Evolutionary conservation across 495 filamentous ascomycete genomes (phyloP).

Genomic region (Massariosphaeria phaeospora): DNA sequence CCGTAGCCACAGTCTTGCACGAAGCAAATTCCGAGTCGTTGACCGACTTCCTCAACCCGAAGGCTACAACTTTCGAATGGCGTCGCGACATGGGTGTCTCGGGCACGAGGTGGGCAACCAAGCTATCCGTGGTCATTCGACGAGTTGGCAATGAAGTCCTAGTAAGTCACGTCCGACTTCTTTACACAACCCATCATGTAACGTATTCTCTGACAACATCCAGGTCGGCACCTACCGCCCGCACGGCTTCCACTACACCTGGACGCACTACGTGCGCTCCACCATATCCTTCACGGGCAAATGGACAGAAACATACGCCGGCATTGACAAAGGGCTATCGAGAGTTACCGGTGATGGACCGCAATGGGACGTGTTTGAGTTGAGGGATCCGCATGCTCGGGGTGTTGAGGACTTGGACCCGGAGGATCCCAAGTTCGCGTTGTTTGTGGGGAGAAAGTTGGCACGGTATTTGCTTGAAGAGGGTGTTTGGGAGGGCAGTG

Average conservation of each 20-base stretch:
- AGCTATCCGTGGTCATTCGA: constrained; percentile 1
- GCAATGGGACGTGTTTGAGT: neutral
- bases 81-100: neutral
- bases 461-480: neutral
- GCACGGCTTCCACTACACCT: neutral
- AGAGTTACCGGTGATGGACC: neutral
- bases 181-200: neutral
- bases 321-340: neutral
- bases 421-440: neutral
- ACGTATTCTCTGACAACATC: neutral
- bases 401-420: neutral
- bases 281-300: constrained; percentile 1
- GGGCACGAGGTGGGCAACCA: neutral
- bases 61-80: constrained; percentile 6
- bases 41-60: constrained; percentile 1
- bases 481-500: neutral
- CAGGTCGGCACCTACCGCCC: constrained; percentile 1
- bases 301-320: constrained; percentile 5
- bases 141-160: constrained; percentile 1
- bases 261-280: neutral
- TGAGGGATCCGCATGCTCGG: neutral
- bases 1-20: constrained; percentile 1
- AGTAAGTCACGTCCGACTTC: neutral
- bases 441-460: neutral
- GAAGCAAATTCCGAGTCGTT: neutral